These are phyloP conservation scores for Schwanniomyces pseudopolymorphus DNA, from an alignment of 805 yeast species.

Conservation along the genomic window DNA sequence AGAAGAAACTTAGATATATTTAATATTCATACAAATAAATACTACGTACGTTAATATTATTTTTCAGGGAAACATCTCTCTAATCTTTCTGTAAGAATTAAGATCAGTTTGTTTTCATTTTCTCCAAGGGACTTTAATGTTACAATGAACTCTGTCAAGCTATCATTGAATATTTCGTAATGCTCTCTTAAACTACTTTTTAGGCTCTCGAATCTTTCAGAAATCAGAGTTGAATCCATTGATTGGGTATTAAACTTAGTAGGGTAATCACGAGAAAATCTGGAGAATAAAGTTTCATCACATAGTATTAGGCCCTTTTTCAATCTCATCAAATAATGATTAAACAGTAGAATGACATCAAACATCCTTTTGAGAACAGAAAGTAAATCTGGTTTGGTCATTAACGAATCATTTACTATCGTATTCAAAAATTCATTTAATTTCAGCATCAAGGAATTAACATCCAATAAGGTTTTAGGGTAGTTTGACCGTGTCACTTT, in stretches of 20 bases:
- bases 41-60: slow-evolving; percentile 6
- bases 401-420: slow-evolving; percentile 61
- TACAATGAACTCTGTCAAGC: slow-evolving; percentile 45
- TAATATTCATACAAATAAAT: slow-evolving; percentile 2
- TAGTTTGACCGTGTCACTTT: background rate
- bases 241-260: slow-evolving; percentile 36
- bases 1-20: slow-evolving; percentile 16
- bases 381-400: slow-evolving; percentile 58
- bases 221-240: slow-evolving; percentile 40
- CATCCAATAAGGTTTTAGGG: slow-evolving; percentile 9
- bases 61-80: slow-evolving; percentile 34
- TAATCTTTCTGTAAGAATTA: slow-evolving; percentile 43
- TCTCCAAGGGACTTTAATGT: slow-evolving; percentile 49
- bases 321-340: slow-evolving; percentile 50
- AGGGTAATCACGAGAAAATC: slow-evolving; percentile 32
- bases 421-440: slow-evolving; percentile 61
- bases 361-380: slow-evolving; percentile 46
- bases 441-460: slow-evolving; percentile 15
- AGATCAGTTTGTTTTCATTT: slow-evolving; percentile 46
- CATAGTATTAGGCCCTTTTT: slow-evolving; percentile 54
- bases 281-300: slow-evolving; percentile 45
- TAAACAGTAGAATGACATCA: slow-evolving; percentile 47
- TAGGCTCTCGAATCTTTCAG: slow-evolving; percentile 40
- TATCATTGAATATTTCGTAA: slow-evolving; percentile 43
- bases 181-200: slow-evolving; percentile 42